These are phyloP conservation scores for Sphaerostilbella broomeana DNA, from an alignment of 2,329 filamentous ascomycete species.

Conservation along the genomic window DNA sequence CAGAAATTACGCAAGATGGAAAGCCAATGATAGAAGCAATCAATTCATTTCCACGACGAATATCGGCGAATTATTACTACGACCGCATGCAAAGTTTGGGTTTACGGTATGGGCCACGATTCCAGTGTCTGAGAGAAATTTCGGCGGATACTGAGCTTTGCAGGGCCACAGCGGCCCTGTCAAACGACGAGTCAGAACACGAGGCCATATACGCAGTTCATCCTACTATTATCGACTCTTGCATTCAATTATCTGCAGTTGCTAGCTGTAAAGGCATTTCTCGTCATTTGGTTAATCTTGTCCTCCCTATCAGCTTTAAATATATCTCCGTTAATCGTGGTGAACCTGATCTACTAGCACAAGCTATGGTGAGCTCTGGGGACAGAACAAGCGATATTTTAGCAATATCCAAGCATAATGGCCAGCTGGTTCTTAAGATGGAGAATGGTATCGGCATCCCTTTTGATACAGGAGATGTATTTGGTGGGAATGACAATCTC, in stretches of 20 bases:
- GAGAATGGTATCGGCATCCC: no score
- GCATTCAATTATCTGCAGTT: conserved; percentile 25
- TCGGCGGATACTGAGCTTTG: not conserved
- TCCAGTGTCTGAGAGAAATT: not conserved
- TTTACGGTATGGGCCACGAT: conserved; percentile 4
- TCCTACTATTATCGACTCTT: conserved; percentile 30
- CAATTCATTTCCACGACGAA: not conserved
- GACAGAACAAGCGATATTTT: no score
- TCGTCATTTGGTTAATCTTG: conserved; percentile 16
- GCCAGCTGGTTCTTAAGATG: no score
- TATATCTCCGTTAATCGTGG: not conserved
- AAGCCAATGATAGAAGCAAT: not conserved
- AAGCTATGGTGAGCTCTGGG: conserved; percentile 1
- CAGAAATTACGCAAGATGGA: not conserved
- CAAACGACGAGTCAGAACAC: not conserved
- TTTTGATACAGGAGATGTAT: no score
- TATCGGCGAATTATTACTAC: not conserved
- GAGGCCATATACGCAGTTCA: conserved; percentile 27
- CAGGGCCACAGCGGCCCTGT: not conserved
- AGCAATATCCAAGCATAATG: no score
- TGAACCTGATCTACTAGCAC: not conserved
- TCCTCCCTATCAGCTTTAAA: conserved; percentile 3
- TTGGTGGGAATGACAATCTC: no score
- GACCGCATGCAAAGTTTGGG: conserved; percentile 3
- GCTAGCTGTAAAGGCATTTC: conserved; percentile 18